Conservation (phyloP, 768 basidiomycete species). For the Lactarius sp. region DNA sequence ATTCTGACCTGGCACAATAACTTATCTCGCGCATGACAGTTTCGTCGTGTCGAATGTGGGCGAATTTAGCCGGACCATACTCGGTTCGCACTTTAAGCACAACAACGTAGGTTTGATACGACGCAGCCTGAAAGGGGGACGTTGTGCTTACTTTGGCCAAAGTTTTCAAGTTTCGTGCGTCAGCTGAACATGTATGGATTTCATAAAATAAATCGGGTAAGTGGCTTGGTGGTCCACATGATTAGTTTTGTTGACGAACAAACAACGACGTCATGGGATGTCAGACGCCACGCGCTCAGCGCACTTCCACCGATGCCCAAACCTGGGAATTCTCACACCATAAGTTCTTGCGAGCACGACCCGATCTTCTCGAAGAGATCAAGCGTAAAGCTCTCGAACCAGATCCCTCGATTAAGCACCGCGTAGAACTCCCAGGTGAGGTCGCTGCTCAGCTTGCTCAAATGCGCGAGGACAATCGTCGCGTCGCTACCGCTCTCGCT, state of each 20-base stretch:
- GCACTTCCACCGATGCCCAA: slow-evolving; percentile 74
- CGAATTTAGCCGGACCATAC: slow-evolving; percentile 79
- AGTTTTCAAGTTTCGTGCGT: slow-evolving; percentile 93
- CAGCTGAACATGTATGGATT: slow-evolving; percentile 97
- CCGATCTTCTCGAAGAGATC: slow-evolving; percentile 79
- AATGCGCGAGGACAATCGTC: slow-evolving; percentile 68
- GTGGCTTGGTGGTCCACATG: slow-evolving; percentile 28
- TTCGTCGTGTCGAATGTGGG: slow-evolving; percentile 85
- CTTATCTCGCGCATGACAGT: slow-evolving; percentile 29
- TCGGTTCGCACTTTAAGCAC: slow-evolving; percentile 87
- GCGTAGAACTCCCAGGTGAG: slow-evolving; percentile 79
- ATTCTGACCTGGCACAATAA: background rate
- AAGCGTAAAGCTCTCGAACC: slow-evolving; percentile 83
- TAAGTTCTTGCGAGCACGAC: slow-evolving; percentile 76
- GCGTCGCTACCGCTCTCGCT: slow-evolving; percentile 49
- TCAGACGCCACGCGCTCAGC: slow-evolving; percentile 77
- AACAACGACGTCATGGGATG: slow-evolving; percentile 5
- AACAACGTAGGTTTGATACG: slow-evolving; percentile 57
- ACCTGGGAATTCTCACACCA: slow-evolving; percentile 88
- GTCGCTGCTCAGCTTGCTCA: slow-evolving; percentile 60
- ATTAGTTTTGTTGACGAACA: background rate
- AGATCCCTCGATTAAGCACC: slow-evolving; percentile 63
- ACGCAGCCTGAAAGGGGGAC: background rate
- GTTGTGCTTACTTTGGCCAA: background rate
- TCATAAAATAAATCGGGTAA: slow-evolving; percentile 85